phyloP scores from a whole-genome alignment of 1,284 basidiomycete species.

The Coniferiporia sulphurascens region DNA sequence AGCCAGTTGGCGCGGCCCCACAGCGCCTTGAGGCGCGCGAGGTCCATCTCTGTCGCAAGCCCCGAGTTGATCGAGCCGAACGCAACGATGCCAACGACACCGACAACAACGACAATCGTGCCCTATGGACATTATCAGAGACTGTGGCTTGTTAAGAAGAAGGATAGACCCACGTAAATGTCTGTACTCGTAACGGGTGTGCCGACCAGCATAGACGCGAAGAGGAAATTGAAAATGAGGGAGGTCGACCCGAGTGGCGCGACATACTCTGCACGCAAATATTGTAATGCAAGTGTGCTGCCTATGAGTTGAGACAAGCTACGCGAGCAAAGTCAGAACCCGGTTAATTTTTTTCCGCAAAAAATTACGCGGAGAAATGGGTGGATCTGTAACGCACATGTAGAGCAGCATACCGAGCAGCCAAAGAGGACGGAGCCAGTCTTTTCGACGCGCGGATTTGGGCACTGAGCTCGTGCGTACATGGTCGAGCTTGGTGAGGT shows the following conservation, averaged over 20 bases:
- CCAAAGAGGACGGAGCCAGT: slow-evolving; percentile 79
- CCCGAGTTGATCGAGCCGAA: slow-evolving; percentile 82
- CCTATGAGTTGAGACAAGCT: slow-evolving; percentile 83
- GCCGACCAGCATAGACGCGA: slow-evolving; percentile 78
- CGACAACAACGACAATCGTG: slow-evolving; percentile 74
- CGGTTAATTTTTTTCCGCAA: no score
- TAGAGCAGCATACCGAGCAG: slow-evolving; percentile 78
- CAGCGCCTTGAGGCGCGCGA: slow-evolving; percentile 68
- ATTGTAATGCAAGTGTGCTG: slow-evolving; percentile 79
- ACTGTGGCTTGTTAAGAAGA: neutral
- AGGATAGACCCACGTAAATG: slow-evolving; percentile 54
- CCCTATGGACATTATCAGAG: slow-evolving; percentile 43
- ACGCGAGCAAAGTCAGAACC: slow-evolving; percentile 8
- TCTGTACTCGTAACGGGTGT: slow-evolving; percentile 78
- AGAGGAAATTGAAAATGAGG: slow-evolving; percentile 85
- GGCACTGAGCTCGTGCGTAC: slow-evolving; percentile 69
- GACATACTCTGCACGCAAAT: slow-evolving; percentile 88
- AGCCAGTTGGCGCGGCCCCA: slow-evolving; percentile 88
- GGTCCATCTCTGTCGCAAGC: slow-evolving; percentile 62
- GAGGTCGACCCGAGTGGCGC: slow-evolving; percentile 81
- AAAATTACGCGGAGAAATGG: no score
- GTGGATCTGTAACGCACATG: slow-evolving; percentile 43
- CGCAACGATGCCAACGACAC: slow-evolving; percentile 81
- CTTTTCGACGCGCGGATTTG: slow-evolving; percentile 59
- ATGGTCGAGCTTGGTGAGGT: slow-evolving; percentile 82